phyloP scores from a whole-genome alignment of 2,329 filamentous ascomycete genomes.

The Arthrobotrys pseudoclavata region DNA sequence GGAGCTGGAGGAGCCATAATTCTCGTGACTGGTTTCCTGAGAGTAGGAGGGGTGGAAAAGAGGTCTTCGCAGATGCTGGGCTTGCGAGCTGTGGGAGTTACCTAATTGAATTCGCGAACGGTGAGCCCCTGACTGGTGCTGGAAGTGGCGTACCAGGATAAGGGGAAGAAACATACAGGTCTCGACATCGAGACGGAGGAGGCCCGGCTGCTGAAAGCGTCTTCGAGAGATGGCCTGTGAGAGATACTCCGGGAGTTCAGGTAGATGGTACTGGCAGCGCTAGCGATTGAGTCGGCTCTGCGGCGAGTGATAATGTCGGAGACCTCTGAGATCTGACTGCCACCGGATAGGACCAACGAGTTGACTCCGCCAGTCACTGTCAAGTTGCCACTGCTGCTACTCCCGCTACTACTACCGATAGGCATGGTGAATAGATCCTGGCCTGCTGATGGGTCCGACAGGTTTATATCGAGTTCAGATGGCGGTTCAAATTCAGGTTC shows the following conservation, averaged over 20 bases:
- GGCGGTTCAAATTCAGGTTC: conserved; percentile 13
- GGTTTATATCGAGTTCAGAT: conserved; percentile 30
- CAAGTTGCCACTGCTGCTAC: conserved; percentile 29
- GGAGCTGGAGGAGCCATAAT: conserved; percentile 34
- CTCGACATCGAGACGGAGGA: conserved; percentile 45
- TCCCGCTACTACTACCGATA: conserved; percentile 32
- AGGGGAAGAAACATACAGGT: conserved; percentile 37
- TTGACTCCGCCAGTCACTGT: conserved; percentile 2
- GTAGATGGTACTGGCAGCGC: conserved; percentile 53
- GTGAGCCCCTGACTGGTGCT: conserved; percentile 39
- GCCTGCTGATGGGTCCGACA: conserved; percentile 1
- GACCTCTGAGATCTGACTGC: conserved; percentile 32
- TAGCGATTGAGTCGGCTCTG: conserved; percentile 52
- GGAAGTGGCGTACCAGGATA: conserved; percentile 12
- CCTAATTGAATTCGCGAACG: conserved; percentile 31
- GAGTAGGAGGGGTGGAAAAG: conserved; percentile 53
- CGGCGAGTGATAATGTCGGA: conserved; percentile 42
- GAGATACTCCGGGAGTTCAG: conserved; percentile 43
- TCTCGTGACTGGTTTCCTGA: conserved; percentile 42
- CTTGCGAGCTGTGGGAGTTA: conserved; percentile 52
- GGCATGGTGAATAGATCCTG: conserved; percentile 38
- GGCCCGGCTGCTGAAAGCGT: conserved; percentile 44
- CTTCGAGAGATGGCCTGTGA: conserved; percentile 46
- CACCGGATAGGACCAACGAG: conserved; percentile 19
- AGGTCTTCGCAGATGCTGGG: conserved; percentile 55